These are phyloP conservation scores for Blastobotrys malaysiensis DNA, from an alignment of 1,139 yeast genomes.

Conservation along the genomic window DNA sequence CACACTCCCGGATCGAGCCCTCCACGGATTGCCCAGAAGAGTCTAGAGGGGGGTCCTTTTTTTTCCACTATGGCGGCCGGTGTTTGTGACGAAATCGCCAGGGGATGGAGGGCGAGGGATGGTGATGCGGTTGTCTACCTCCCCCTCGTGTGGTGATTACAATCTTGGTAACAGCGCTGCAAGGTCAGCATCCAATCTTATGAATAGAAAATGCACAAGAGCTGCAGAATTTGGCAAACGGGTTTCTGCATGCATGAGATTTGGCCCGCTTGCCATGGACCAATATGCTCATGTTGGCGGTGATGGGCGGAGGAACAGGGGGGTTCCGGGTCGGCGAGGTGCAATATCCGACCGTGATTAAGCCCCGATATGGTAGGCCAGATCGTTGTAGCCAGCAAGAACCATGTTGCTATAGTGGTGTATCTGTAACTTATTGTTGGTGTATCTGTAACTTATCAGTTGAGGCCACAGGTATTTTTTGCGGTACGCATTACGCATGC, in stretches of 20 bases:
- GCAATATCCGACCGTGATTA: background rate
- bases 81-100: background rate
- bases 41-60: background rate
- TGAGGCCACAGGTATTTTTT: background rate
- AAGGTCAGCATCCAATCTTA: background rate
- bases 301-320: no score
- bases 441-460: no score
- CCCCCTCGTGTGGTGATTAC: no score
- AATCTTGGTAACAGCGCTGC: background rate
- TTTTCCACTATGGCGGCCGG: no score
- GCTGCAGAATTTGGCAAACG: background rate
- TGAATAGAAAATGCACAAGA: background rate
- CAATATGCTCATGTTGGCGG: background rate
- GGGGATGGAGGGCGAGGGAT: no score
- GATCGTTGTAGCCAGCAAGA: no score
- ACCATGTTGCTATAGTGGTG: no score
- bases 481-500: background rate
- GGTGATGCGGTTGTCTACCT: no score
- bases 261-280: no score
- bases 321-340: background rate
- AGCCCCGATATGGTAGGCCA: no score
- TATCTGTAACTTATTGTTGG: no score
- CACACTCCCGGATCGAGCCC: background rate
- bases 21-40: background rate
- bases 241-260: background rate